These are phyloP conservation scores for Miscanthus lutarioriparius DNA, from an alignment of 176 grass and related monocot genomes.

Conservation along the genomic window DNA sequence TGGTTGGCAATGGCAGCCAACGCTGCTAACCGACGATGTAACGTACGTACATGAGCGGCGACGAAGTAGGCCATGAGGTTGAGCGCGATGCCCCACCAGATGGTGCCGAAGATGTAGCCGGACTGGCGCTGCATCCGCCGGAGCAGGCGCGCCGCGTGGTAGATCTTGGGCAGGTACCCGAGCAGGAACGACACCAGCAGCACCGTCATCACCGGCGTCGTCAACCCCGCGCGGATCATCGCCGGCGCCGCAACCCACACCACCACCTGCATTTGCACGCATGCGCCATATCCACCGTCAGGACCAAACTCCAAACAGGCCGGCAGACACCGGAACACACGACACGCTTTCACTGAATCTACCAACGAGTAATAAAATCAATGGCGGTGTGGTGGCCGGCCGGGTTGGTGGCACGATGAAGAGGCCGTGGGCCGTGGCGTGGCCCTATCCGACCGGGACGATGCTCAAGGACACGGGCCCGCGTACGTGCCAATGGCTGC, in stretches of 20 bases:
- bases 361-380: not conserved
- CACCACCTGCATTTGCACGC: constrained; percentile 34
- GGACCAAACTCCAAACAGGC: not conserved
- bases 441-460: too few species aligned
- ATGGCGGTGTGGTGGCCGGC: too few species aligned
- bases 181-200: constrained; percentile 70
- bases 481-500: not conserved
- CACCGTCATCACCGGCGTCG: constrained; percentile 74
- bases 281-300: not conserved
- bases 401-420: not conserved
- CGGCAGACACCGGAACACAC: too few species aligned
- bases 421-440: too few species aligned
- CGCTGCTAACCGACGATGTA: too few species aligned
- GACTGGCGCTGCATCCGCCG: constrained; percentile 69
- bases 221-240: constrained; percentile 60
- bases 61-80: constrained; percentile 98
- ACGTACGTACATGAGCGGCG: constrained; percentile 64
- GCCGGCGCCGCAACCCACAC: constrained; percentile 78
- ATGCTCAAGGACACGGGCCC: too few species aligned
- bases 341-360: too few species aligned
- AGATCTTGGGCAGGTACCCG: constrained; percentile 89
- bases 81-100: constrained; percentile 88
- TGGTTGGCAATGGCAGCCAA: constrained; percentile 1
- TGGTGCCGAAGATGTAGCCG: constrained; percentile 74
- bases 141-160: constrained; percentile 70